A percentile compares a stretch with the other conserved stretches of the same genome.
Conservation (phyloP, 352 stramenopile species). For the Globisporangium heterothallicum region DNA sequence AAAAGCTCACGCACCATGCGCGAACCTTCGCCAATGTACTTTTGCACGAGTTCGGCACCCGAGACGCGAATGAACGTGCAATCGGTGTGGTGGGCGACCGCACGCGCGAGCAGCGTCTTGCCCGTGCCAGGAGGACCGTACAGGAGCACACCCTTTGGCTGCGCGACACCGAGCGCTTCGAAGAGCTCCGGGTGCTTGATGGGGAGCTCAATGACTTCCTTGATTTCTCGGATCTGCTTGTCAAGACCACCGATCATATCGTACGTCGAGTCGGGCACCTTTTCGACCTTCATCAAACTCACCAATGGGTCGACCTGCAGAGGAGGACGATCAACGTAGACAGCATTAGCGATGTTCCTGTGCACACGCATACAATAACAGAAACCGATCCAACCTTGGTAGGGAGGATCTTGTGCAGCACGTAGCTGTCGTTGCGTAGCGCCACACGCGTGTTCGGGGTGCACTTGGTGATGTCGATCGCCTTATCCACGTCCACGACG, state of each 20-base stretch:
- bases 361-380: slow-evolving; percentile 4
- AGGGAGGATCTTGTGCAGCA: slow-evolving; percentile 99
- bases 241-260: slow-evolving; percentile 99
- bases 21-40: slow-evolving; percentile 99
- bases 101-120: slow-evolving; percentile 97
- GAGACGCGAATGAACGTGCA: slow-evolving; percentile 99
- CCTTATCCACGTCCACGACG: slow-evolving; percentile 98
- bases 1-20: slow-evolving; percentile 99
- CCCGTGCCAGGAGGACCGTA: slow-evolving; percentile 97
- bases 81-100: slow-evolving; percentile 99
- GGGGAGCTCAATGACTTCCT: slow-evolving; percentile 99
- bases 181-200: slow-evolving; percentile 99
- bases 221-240: slow-evolving; percentile 99
- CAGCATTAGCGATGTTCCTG: not conserved
- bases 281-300: slow-evolving; percentile 97
- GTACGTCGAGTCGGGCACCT: slow-evolving; percentile 99
- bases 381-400: too few relatives aligned
- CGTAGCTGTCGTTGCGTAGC: slow-evolving; percentile 98
- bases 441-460: slow-evolving; percentile 98
- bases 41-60: slow-evolving; percentile 98
- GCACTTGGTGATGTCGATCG: slow-evolving; percentile 94
- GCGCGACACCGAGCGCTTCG: slow-evolving; percentile 96
- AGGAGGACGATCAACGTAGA: slow-evolving; percentile 1
- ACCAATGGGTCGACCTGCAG: slow-evolving; percentile 84
- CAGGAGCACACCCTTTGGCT: slow-evolving; percentile 95